Evolutionary conservation across 371 early-diverging fungal genomes (phyloP).

Genomic region (Mortierella sp.): DNA sequence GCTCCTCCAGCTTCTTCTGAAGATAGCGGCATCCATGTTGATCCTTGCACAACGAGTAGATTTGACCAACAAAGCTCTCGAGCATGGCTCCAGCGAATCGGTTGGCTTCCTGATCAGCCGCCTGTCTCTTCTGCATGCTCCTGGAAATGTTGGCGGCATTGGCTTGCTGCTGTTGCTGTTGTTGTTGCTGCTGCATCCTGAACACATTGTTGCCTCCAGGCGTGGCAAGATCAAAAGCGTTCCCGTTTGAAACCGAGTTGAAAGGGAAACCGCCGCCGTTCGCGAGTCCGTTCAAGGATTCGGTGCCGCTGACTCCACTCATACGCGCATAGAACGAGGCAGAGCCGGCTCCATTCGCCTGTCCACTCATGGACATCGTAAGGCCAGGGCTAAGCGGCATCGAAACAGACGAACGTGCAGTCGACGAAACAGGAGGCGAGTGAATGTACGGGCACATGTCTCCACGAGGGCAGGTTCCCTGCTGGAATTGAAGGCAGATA

Average conservation of each 20-base stretch:
- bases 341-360: slow-evolving; percentile 31
- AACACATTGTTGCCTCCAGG: slow-evolving; percentile 25
- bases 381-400: slow-evolving; percentile 43
- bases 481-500: slow-evolving; percentile 67
- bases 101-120: slow-evolving; percentile 61
- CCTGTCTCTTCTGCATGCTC: slow-evolving; percentile 52
- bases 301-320: slow-evolving; percentile 19
- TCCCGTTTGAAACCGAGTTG: slow-evolving; percentile 24
- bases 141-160: slow-evolving; percentile 17
- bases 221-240: slow-evolving; percentile 31
- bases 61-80: slow-evolving; percentile 78
- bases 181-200: slow-evolving; percentile 34
- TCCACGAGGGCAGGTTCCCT: slow-evolving; percentile 71
- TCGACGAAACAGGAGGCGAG: slow-evolving; percentile 35
- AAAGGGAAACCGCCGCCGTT: slow-evolving; percentile 30
- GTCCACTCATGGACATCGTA: slow-evolving; percentile 28
- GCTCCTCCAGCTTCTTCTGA: slow-evolving; percentile 89
- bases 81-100: slow-evolving; percentile 76
- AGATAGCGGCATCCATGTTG: slow-evolving; percentile 93
- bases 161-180: slow-evolving; percentile 32
- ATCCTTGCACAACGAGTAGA: slow-evolving; percentile 87
- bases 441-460: slow-evolving; percentile 72
- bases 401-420: slow-evolving; percentile 32
- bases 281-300: slow-evolving; percentile 18
- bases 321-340: slow-evolving; percentile 51